Evolutionary conservation across 2,329 filamentous ascomycete genomes (phyloP).

Genomic region (Amphichorda felina): DNA sequence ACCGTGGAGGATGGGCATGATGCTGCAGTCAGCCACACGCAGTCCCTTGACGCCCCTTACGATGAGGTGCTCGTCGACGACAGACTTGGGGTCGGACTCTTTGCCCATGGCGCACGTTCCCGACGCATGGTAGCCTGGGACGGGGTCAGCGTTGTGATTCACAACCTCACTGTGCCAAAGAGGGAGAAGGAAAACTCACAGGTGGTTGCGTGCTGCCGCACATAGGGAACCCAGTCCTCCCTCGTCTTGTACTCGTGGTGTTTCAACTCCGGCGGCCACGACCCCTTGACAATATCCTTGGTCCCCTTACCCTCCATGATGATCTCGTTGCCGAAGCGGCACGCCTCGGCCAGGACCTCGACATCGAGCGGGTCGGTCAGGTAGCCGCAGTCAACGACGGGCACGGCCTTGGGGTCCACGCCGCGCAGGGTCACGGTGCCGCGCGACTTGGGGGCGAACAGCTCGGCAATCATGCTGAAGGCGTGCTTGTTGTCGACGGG

Average conservation of each 20-base stretch:
- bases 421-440: slow-evolving; percentile 40
- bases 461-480: slow-evolving; percentile 45
- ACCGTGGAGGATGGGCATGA: slow-evolving; percentile 37
- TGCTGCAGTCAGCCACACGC: slow-evolving; percentile 40
- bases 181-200: slow-evolving; percentile 25
- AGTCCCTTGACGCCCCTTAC: slow-evolving; percentile 39
- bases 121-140: slow-evolving; percentile 40
- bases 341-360: slow-evolving; percentile 34
- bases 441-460: slow-evolving; percentile 44
- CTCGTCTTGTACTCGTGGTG: slow-evolving; percentile 41
- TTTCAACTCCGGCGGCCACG: slow-evolving; percentile 39
- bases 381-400: slow-evolving; percentile 45
- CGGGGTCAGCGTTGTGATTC: background rate
- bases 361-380: slow-evolving; percentile 44
- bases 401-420: slow-evolving; percentile 35
- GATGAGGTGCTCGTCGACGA: slow-evolving; percentile 39
- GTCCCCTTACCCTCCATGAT: slow-evolving; percentile 40
- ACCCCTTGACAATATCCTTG: slow-evolving; percentile 44
- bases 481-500: slow-evolving; percentile 39
- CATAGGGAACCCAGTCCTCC: slow-evolving; percentile 45
- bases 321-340: slow-evolving; percentile 25
- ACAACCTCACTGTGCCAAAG: background rate
- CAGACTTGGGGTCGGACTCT: slow-evolving; percentile 31
- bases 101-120: slow-evolving; percentile 47
- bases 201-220: slow-evolving; percentile 47